Conservation (phyloP, 257 asterid genomes). For the Solanum tarijense region DNA sequence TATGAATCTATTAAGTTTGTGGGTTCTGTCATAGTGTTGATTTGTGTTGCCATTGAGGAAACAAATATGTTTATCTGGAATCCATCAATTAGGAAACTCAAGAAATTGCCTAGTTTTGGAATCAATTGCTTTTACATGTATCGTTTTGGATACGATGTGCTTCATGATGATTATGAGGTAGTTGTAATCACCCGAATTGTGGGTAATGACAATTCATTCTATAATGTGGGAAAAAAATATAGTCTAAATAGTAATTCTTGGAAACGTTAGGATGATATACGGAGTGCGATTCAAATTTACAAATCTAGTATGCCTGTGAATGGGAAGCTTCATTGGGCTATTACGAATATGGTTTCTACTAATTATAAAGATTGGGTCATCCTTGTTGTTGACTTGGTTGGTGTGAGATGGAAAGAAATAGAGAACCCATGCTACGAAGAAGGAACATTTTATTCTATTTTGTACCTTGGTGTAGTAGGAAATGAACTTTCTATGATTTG, state of each 20-base stretch:
- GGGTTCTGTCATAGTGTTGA: not conserved
- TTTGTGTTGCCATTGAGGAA: not conserved
- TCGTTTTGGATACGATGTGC: not conserved
- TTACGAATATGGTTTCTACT: not conserved
- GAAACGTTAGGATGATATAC: not conserved
- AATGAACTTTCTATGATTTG: constrained; percentile 28
- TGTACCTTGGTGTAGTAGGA: constrained; percentile 12
- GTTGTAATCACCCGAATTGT: not conserved
- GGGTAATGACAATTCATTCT: not conserved
- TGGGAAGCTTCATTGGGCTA: not conserved
- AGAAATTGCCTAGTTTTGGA: not conserved
- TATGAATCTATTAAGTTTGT: not conserved
- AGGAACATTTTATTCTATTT: not conserved
- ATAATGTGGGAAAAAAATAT: not conserved
- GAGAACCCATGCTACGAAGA: constrained; percentile 19
- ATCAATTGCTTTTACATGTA: not conserved
- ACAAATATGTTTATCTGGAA: not conserved
- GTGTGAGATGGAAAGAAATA: not conserved
- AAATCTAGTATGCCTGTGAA: not conserved
- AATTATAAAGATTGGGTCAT: not conserved
- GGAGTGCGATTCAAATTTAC: too few relatives aligned
- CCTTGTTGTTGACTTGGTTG: not conserved
- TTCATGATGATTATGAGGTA: not conserved
- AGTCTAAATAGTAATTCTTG: not conserved
- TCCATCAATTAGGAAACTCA: not conserved